Evolutionary conservation across 805 yeast genomes (phyloP), one percentile per base, ranked within the genome.

Genomic region (Candida sithepensis): DNA sequence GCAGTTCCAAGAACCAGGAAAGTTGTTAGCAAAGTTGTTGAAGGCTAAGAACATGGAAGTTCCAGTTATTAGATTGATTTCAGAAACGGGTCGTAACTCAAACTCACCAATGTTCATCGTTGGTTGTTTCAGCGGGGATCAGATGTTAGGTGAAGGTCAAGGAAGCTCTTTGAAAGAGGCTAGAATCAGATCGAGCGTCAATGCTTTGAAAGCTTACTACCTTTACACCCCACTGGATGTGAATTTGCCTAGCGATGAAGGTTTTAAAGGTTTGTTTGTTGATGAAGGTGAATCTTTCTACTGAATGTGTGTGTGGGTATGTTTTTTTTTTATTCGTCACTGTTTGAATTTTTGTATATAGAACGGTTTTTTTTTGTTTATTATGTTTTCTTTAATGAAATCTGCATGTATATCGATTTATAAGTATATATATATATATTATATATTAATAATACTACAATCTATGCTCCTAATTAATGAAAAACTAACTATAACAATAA

Each of bases 111-210:
- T 90, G 34, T 94, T 80, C 57, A 85, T 92, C 13, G 96, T 92
- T 30, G 98, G 97, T 43, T 94, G 88, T 1, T 94, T 90, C 66
- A 75, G 86, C 48, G 98, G 97, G 32, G 74, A 75, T 13, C 81
- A 81, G 53, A 83, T 88, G 67, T 73, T 94, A 46, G 97, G 97
- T 44, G 97, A 94, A 68, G 97, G 97, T 38, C 89, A 86, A 62
- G 99, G 98, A 33, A 74, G 95, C 6, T 86, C 96, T 24, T 72
- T 94, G 59, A 80, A 78, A 54, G 98, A 94, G 69, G 97, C 97
- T 32, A 88, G 90, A 69, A 85, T 89, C 37, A 81, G 96, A 67
- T 94, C 97, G 32, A 88, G 90, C 45, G 95, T 90, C 30, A 85
- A 86, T 66, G 91, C 97, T 30, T 79, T 94, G 64, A 84, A 89